These are phyloP conservation scores for Acanthamoeba royreba DNA, from an alignment of 208 protist species.

Conservation along the genomic window DNA sequence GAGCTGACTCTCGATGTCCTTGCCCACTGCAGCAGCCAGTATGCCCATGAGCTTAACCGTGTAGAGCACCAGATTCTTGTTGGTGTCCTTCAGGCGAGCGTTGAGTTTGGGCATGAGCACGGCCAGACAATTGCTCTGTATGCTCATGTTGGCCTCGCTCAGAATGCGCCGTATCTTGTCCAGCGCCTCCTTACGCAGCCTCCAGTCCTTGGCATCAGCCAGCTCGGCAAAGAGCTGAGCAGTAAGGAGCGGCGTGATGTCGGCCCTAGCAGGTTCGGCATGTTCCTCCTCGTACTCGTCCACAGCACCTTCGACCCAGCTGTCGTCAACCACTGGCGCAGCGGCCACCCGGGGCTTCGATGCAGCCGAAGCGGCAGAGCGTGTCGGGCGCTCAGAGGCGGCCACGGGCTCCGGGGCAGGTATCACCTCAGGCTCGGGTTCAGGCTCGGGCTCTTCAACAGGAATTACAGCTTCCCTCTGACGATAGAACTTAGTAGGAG, in stretches of 20 bases:
- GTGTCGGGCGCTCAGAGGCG: neutral
- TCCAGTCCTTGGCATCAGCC: conserved; percentile 57
- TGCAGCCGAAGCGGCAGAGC: neutral
- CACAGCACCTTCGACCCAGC: neutral
- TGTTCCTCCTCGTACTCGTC: neutral
- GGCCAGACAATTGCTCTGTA: conserved; percentile 14
- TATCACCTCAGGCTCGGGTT: neutral
- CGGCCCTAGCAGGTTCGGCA: neutral
- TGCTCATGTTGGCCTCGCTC: conserved; percentile 10
- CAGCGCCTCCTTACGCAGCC: conserved; percentile 45
- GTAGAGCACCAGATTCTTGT: conserved; percentile 58
- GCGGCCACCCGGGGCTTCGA: neutral
- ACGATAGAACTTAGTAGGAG: conserved; percentile 21
- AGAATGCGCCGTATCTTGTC: conserved; percentile 34
- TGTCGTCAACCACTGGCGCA: neutral
- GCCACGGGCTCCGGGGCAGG: neutral
- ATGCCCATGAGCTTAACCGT: conserved; percentile 45
- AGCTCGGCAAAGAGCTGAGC: conserved; percentile 12
- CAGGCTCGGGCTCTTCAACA: neutral
- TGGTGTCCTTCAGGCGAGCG: conserved; percentile 49
- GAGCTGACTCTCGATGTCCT: neutral
- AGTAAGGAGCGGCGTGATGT: neutral
- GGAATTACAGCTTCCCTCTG: neutral
- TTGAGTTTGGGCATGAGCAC: conserved; percentile 31
- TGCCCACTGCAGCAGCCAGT: conserved; percentile 49